Percentiles rank a stretch among this genome's conserved stretches.
These are phyloP conservation scores for Ramicandelaber brevisporus DNA, from an alignment of 192 early-diverging fungal genomes.

Conservation along the genomic window DNA sequence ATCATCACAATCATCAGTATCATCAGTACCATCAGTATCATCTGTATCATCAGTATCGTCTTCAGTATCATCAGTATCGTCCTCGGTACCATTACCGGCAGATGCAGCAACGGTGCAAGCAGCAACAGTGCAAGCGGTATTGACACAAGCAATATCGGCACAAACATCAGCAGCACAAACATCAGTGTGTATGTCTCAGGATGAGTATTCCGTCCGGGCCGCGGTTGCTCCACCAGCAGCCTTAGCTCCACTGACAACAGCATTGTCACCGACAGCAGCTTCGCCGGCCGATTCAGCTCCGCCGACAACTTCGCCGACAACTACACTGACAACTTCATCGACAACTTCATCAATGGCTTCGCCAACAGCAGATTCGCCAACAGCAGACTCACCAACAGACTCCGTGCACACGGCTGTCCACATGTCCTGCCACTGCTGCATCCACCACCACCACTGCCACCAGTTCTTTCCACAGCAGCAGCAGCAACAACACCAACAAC, in stretches of 20 bases:
- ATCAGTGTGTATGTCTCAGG: no score
- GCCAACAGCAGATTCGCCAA: not conserved
- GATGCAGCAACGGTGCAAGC: not conserved
- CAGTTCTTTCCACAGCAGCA: not conserved
- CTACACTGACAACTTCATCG: not conserved
- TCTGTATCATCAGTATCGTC: not conserved
- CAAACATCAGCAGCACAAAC: not conserved
- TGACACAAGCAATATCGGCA: constrained; percentile 1
- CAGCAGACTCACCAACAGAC: not conserved
- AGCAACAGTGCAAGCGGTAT: no score
- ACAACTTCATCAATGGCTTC: not conserved
- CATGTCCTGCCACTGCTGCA: constrained; percentile 2
- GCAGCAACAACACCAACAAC: not conserved
- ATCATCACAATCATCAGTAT: not conserved
- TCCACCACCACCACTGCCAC: not conserved
- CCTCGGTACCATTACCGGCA: not conserved
- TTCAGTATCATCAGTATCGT: not conserved
- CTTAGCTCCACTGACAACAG: no score
- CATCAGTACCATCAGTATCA: not conserved
- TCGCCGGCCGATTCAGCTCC: constrained; percentile 1
- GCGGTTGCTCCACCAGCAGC: no score
- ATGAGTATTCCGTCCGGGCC: no score
- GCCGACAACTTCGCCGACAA: not conserved
- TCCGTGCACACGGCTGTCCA: constrained; percentile 2
- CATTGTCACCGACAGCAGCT: no score